Base-by-base conservation (phyloP, 2,329 filamentous ascomycete genomes). In the Colletotrichum sidae region DNA sequence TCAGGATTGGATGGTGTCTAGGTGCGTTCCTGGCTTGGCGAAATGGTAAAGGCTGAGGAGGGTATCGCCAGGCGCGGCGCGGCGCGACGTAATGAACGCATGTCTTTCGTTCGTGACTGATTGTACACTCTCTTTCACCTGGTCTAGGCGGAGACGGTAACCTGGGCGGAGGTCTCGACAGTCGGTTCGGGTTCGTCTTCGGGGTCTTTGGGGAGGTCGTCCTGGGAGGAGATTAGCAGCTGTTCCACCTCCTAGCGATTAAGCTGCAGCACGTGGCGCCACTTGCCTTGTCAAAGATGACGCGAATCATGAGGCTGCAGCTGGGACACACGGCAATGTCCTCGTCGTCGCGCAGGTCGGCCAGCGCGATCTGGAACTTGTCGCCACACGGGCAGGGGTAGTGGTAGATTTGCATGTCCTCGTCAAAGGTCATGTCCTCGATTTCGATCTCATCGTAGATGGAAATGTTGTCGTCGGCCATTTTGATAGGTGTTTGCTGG, bases 401-500 rank as follows among this genome's bases (percentile, higher is more conserved):
- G 80, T 95, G 92, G 82, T 97, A 99, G 72, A 97, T 90, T 77
- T 97, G 91, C 45, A 94, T 86, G 4, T 85, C 84, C 51, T 89
- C 82, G 78, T 97, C 94, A 77, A 88, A 97, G 73, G 92, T 96
- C 94, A 97, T 97, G 80, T 99, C 96, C 79, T 98, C 95, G 82
- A 98, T 97, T 78, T 98, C 95, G 79, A 98, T 95, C 80, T 97
- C 95, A 75, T 98, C 95, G 83, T 97, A 98, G 77, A 97, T 92
- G 71, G 91, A 89, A 62, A 91, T 79, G 57, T 87, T 84, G 69
- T 90, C 86, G 75, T 90, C 88, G 41, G 88, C 84, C 88, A 90
- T 90, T 61, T 70, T 80, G 60, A 47, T 37, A 52, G 61, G 34
- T 37, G 11, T 44, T 41, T 11, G 13, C 2, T 2, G 41, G 1